Percentiles rank a stretch among this genome's conserved stretches.
Evolutionary conservation across 768 basidiomycete genomes (phyloP).

Genomic region (Symmetrospora coprosmae): DNA sequence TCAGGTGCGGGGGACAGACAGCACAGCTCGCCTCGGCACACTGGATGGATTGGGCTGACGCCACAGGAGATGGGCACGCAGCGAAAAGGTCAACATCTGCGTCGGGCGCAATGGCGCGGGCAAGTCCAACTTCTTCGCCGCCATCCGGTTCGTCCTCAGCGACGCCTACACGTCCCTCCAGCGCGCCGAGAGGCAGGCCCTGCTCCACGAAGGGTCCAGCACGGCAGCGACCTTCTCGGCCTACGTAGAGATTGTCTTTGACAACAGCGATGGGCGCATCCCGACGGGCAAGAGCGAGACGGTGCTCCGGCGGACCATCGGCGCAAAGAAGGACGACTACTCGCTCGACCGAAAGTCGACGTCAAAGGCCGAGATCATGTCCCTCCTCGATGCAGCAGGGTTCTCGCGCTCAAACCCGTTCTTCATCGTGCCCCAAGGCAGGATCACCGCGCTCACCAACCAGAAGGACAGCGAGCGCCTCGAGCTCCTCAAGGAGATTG

Average conservation of each 20-base stretch:
- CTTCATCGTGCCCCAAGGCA: slow-evolving; percentile 95
- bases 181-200: slow-evolving; percentile 74
- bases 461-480: slow-evolving; percentile 91
- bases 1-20: slow-evolving; percentile 44
- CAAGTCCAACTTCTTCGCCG: slow-evolving; percentile 97
- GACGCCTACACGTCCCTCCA: slow-evolving; percentile 95
- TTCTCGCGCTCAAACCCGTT: slow-evolving; percentile 98
- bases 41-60: neutral
- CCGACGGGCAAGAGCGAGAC: slow-evolving; percentile 71
- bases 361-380: slow-evolving; percentile 94
- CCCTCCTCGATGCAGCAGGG: slow-evolving; percentile 84
- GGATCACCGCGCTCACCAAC: slow-evolving; percentile 94
- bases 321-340: slow-evolving; percentile 97
- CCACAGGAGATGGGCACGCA: slow-evolving; percentile 4
- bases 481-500: slow-evolving; percentile 90
- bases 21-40: neutral
- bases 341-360: slow-evolving; percentile 88
- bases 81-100: slow-evolving; percentile 80
- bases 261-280: slow-evolving; percentile 85
- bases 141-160: slow-evolving; percentile 91
- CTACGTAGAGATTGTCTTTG: slow-evolving; percentile 92
- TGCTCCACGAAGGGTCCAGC: slow-evolving; percentile 87
- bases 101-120: slow-evolving; percentile 95
- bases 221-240: slow-evolving; percentile 79
- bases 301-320: slow-evolving; percentile 80